A percentile compares a stretch with the other conserved stretches of the same genome.
These are phyloP conservation scores for Noccaea bulbosa DNA, from an alignment of 345 rosid species.

Conservation along the genomic window DNA sequence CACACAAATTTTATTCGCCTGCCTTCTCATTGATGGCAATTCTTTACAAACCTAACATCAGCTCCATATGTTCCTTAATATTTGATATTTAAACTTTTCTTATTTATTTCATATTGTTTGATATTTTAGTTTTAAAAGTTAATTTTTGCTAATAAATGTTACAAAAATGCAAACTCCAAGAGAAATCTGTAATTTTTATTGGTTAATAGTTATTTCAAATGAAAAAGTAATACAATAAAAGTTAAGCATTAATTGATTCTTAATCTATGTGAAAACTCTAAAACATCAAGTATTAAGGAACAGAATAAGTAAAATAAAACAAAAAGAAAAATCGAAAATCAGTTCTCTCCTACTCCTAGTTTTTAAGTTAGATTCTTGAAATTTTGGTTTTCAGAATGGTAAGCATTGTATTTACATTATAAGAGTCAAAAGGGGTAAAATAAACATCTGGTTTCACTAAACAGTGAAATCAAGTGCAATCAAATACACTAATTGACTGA, in stretches of 20 bases:
- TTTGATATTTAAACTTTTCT: too few relatives aligned
- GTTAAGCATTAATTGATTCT: too few relatives aligned
- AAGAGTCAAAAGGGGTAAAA: neutral
- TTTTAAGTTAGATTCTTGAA: neutral
- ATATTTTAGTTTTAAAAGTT: too few relatives aligned
- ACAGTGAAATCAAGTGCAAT: neutral
- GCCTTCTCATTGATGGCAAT: conserved; percentile 14
- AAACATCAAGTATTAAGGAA: too few relatives aligned
- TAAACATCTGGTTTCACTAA: neutral
- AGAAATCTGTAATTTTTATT: too few relatives aligned
- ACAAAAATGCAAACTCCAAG: too few relatives aligned
- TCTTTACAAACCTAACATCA: neutral
- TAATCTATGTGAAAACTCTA: too few relatives aligned
- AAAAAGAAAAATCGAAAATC: conserved; percentile 11
- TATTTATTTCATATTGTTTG: too few relatives aligned
- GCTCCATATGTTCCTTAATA: too few relatives aligned
- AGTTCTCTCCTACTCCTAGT: neutral
- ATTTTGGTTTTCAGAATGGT: neutral
- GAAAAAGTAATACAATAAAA: too few relatives aligned
- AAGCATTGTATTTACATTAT: neutral
- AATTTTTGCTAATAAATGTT: neutral
- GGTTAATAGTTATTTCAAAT: too few relatives aligned
- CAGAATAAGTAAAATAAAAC: too few relatives aligned
- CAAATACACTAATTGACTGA: neutral
- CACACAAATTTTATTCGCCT: neutral